Conservation (phyloP, 2,329 filamentous ascomycete genomes). For the Ascocoryne sarcoides region DNA sequence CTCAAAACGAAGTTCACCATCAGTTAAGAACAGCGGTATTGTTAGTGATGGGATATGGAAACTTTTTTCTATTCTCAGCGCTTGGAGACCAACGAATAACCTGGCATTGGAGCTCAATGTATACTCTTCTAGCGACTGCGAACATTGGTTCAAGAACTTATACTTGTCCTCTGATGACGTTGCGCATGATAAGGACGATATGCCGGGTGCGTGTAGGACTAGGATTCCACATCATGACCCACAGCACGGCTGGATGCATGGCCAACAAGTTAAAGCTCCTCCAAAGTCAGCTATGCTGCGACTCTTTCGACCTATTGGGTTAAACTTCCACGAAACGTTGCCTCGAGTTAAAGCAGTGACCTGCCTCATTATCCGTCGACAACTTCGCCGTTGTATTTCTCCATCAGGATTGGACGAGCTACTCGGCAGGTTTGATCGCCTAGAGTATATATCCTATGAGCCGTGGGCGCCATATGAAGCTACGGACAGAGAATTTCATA, state of each 20-base stretch:
- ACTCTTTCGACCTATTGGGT: conserved; percentile 20
- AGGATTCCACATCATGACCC: conserved; percentile 20
- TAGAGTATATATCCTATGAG: conserved; percentile 29
- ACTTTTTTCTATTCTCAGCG: conserved; percentile 27
- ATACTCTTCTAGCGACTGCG: conserved; percentile 29
- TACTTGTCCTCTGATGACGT: conserved; percentile 13
- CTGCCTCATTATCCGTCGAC: conserved; percentile 28
- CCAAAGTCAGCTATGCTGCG: conserved; percentile 16
- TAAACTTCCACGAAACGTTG: conserved; percentile 8
- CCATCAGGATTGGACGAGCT: conserved; percentile 11
- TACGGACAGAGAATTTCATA: conserved; percentile 2
- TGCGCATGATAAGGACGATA: conserved; percentile 18
- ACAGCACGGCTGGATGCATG: conserved; percentile 28
- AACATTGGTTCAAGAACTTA: conserved; percentile 29
- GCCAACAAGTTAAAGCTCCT: conserved; percentile 22
- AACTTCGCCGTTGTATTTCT: conserved; percentile 26
- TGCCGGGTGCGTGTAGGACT: background rate
- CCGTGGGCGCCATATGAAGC: conserved; percentile 16
- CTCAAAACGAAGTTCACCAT: conserved; percentile 1
- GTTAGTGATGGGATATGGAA: conserved; percentile 20
- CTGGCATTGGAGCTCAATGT: conserved; percentile 30
- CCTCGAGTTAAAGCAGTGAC: conserved; percentile 27
- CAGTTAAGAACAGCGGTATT: conserved; percentile 7
- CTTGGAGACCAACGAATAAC: conserved; percentile 21
- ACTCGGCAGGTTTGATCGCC: conserved; percentile 18